Evolutionary conservation across 768 basidiomycete genomes (phyloP).

Genomic region (Tubosaeta sp.): DNA sequence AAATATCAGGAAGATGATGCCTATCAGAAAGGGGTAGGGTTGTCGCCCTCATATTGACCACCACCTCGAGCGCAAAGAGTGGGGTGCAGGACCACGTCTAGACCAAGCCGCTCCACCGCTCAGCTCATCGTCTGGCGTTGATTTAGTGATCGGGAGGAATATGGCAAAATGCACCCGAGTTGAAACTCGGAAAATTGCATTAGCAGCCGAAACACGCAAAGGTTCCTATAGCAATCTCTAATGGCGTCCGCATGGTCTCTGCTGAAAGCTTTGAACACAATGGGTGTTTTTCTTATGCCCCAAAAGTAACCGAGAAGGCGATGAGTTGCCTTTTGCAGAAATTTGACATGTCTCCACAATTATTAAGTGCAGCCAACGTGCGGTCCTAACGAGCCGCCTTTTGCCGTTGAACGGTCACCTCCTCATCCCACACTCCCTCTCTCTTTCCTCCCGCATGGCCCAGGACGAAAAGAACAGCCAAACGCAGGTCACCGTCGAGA

Average conservation of each 20-base stretch:
- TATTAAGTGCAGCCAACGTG: neutral
- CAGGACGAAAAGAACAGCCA: conserved; percentile 22
- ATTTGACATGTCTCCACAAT: neutral
- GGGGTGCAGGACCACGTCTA: too few relatives aligned
- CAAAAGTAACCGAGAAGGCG: too few relatives aligned
- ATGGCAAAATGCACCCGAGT: neutral
- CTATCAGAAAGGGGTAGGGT: neutral
- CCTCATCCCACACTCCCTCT: neutral
- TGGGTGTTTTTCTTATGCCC: too few relatives aligned
- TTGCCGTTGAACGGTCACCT: neutral
- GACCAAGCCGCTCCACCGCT: too few relatives aligned
- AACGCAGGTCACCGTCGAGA: conserved; percentile 12
- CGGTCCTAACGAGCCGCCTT: neutral
- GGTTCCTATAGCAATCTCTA: neutral
- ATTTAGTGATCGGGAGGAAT: neutral
- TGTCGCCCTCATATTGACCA: neutral
- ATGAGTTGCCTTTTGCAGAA: neutral
- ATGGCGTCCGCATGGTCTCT: too few relatives aligned
- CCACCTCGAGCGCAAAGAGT: too few relatives aligned
- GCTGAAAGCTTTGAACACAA: too few relatives aligned
- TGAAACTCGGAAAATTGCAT: neutral
- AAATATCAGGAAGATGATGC: neutral
- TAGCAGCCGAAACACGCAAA: neutral
- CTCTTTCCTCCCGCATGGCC: conserved; percentile 13
- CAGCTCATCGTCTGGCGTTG: too few relatives aligned